These are phyloP conservation scores for Hypoxylon sp. DNA, from an alignment of 2,329 filamentous ascomycete genomes.

Conservation along the genomic window DNA sequence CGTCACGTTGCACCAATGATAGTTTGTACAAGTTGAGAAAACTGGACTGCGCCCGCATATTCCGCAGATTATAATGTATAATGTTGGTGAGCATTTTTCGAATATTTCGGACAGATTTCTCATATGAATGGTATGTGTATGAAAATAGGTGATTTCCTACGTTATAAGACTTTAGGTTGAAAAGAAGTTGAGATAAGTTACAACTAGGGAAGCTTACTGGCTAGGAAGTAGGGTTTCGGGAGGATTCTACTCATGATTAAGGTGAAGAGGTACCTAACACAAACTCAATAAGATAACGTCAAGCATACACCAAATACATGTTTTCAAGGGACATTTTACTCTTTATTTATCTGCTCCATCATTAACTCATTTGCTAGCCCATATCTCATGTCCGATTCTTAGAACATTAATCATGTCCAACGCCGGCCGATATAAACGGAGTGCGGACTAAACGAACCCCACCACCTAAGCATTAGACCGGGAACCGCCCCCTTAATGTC, in stretches of 20 bases:
- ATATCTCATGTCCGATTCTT: slow-evolving; percentile 36
- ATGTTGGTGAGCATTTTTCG: slow-evolving; percentile 13
- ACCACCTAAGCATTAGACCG: slow-evolving; percentile 20
- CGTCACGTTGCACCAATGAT: slow-evolving; percentile 51
- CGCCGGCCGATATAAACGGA: slow-evolving; percentile 23
- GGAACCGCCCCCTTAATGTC: slow-evolving; percentile 6
- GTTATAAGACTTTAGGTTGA: slow-evolving; percentile 1
- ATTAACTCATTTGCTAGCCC: slow-evolving; percentile 43
- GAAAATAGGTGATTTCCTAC: slow-evolving; percentile 5
- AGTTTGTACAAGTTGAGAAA: slow-evolving; percentile 41
- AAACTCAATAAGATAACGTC: not conserved
- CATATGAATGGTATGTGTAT: not conserved
- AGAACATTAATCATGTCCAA: slow-evolving; percentile 24
- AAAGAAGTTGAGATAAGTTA: slow-evolving; percentile 5
- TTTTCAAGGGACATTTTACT: slow-evolving; percentile 18
- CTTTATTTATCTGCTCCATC: slow-evolving; percentile 37
- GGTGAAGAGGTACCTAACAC: not conserved
- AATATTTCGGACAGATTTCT: not conserved
- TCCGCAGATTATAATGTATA: slow-evolving; percentile 28
- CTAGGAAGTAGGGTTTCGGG: not conserved
- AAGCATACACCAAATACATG: not conserved
- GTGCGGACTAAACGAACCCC: slow-evolving; percentile 12
- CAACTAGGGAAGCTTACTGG: not conserved
- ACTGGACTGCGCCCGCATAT: slow-evolving; percentile 46
- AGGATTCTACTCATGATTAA: not conserved